These are phyloP conservation scores for Cucurbita argyrosperma DNA, from an alignment of 306 rosid species.

Conservation along the genomic window DNA sequence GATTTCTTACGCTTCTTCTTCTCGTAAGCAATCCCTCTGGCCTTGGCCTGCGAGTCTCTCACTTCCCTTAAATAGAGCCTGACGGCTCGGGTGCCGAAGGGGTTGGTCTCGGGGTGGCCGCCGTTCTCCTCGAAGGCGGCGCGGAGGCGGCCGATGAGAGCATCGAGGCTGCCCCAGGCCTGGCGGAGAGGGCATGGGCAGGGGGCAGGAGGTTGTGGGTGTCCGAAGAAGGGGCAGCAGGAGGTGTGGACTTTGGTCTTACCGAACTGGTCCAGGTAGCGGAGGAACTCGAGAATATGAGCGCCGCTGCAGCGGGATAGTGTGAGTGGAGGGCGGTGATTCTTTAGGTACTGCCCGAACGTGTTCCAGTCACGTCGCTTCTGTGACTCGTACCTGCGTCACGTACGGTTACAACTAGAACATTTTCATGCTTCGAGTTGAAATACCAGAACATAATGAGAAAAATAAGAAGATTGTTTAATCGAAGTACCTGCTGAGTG, in stretches of 20 bases:
- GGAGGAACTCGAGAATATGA: constrained; percentile 64
- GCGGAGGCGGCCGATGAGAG: constrained; percentile 72
- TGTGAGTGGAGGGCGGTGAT: constrained; percentile 65
- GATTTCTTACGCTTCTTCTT: constrained; percentile 52
- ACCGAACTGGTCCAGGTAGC: constrained; percentile 41
- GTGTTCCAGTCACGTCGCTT: constrained; percentile 87
- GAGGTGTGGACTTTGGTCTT: constrained; percentile 66
- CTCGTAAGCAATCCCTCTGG: constrained; percentile 81
- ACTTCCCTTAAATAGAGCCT: constrained; percentile 63
- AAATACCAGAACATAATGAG: too few relatives aligned
- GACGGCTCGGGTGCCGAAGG: constrained; percentile 63
- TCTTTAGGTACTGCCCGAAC: constrained; percentile 76
- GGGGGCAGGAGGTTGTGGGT: constrained; percentile 61
- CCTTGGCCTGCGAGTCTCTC: constrained; percentile 69
- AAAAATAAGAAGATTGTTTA: neutral
- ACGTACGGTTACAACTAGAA: neutral
- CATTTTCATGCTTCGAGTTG: too few relatives aligned
- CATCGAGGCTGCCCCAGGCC: constrained; percentile 44
- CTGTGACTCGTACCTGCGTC: constrained; percentile 40
- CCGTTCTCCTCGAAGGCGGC: constrained; percentile 97
- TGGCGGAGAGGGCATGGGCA: constrained; percentile 62
- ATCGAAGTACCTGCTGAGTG: constrained; percentile 32
- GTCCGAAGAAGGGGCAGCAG: constrained; percentile 62
- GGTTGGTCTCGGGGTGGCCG: constrained; percentile 70
- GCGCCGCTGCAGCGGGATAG: constrained; percentile 63